Base-by-base conservation (phyloP, 306 rosid species). In the Boehmeria nivea region DNA sequence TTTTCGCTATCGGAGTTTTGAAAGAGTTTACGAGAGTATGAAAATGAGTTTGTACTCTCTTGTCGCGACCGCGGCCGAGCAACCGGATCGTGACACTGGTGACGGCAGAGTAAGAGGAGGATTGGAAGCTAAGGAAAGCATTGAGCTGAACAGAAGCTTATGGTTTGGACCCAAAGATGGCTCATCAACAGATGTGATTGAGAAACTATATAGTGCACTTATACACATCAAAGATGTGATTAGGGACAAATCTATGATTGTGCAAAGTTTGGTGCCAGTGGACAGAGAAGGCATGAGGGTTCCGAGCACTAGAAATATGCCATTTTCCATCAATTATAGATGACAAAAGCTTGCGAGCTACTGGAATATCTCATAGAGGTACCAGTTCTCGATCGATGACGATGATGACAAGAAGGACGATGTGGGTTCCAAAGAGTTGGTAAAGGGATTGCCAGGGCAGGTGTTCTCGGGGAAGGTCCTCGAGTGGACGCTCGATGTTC, bases 401-500 rank as follows among this genome's bases (percentile, higher is more conserved):
- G 96, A 79, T 44, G 67, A 81, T 64, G 43, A 51, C 71, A 95
- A 19, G n/a, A 19, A 40, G 19, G 19, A 40, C 2, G 95, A 81
- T 45, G 82, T 72, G 33, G 81, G 71, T 47, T 74, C 82, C 12
- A 59, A 74, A 67, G 84, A 68, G 43, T 53, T 76, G 60, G 54
- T 69, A 44, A 31, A 38, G 18, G 99, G 99, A 16, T 70, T 93
- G 78, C 99, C 96, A 0, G 87, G 99, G 45, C 69, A 96, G 55
- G 99, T 88, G n/a, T 93, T 75, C 54, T 56, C 59, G 15, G 74
- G 78, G 13, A 79, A 68, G 86, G 83, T 85, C 72, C 96, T 95
- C 25, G 99, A 93, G 76, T 93, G 99, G 99, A 87, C 94, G 47
- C 99, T 96, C 47, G 99, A 93, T 62, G 99, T 85, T 58, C 74